phyloP scores from a whole-genome alignment of 805 yeast genomes.

The Gaillardinia entomophila region DNA sequence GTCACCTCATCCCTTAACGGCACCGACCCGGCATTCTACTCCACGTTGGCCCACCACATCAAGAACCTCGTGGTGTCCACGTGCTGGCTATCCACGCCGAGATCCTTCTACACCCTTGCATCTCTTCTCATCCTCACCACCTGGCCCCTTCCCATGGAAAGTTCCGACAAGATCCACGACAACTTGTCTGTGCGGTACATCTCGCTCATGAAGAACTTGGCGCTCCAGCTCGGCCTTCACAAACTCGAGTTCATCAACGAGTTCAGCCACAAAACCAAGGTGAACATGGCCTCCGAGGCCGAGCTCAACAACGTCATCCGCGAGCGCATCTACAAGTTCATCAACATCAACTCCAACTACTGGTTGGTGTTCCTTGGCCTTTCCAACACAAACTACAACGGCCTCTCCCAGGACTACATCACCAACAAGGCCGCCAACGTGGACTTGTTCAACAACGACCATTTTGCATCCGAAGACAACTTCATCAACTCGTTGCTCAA shows the following conservation, averaged over 20 bases:
- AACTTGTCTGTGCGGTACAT: slow-evolving; percentile 30
- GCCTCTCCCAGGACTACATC: slow-evolving; percentile 29
- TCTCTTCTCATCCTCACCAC: slow-evolving; percentile 38
- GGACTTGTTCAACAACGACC: slow-evolving; percentile 13
- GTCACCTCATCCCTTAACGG: slow-evolving; percentile 26
- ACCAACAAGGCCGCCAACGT: slow-evolving; percentile 26
- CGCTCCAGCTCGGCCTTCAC: slow-evolving; percentile 40
- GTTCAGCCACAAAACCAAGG: slow-evolving; percentile 29
- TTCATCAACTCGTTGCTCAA: slow-evolving; percentile 19
- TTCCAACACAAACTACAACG: slow-evolving; percentile 19
- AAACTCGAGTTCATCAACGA: slow-evolving; percentile 35
- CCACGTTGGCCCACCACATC: slow-evolving; percentile 23
- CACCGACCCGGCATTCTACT: slow-evolving; percentile 12
- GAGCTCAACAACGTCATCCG: slow-evolving; percentile 28
- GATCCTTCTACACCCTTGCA: slow-evolving; percentile 33
- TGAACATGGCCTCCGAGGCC: slow-evolving; percentile 17
- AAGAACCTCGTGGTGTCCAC: slow-evolving; percentile 33
- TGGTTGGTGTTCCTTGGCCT: slow-evolving; percentile 38
- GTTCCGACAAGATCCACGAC: slow-evolving; percentile 19
- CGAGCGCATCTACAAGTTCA: slow-evolving; percentile 38
- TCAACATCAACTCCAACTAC: slow-evolving; percentile 37
- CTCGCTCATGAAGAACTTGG: slow-evolving; percentile 32
- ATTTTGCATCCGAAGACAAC: slow-evolving; percentile 10
- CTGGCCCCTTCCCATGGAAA: slow-evolving; percentile 36
- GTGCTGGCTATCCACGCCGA: slow-evolving; percentile 42